phyloP scores from a whole-genome alignment of 352 stramenopile species.

The Globisporangium carolinianum region DNA sequence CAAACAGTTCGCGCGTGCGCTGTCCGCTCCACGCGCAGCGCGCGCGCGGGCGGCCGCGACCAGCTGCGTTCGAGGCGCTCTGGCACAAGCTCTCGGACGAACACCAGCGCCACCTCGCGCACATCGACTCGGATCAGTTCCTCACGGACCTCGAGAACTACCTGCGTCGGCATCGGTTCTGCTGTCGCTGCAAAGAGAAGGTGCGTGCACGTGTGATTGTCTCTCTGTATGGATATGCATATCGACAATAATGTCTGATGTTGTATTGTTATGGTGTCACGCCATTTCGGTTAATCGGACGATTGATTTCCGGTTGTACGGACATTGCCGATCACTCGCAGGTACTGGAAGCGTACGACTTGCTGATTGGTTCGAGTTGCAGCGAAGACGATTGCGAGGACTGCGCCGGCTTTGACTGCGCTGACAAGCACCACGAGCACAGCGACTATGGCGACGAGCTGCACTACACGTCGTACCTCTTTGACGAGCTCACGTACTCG shows the following conservation, averaged over 20 bases:
- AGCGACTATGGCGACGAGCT: conserved; percentile 74
- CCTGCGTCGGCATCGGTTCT: conserved; percentile 80
- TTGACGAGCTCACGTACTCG: conserved; percentile 81
- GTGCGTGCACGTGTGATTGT: conserved; percentile 2
- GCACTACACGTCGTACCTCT: conserved; percentile 82
- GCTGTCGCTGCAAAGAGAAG: conserved; percentile 85
- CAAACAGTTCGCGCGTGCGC: conserved; percentile 38
- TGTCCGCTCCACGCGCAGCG: conserved; percentile 78
- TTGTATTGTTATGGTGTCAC: too few relatives aligned
- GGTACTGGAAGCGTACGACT: conserved; percentile 79
- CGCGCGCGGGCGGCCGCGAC: conserved; percentile 56
- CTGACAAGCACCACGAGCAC: conserved; percentile 66
- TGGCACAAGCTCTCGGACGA: conserved; percentile 76
- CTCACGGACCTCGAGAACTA: conserved; percentile 81
- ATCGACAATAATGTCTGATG: too few relatives aligned
- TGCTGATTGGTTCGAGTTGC: conserved; percentile 79
- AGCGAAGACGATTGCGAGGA: conserved; percentile 84
- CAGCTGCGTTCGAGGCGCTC: conserved; percentile 66
- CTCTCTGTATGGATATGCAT: background rate
- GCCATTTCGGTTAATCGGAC: too few relatives aligned
- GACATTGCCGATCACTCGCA: background rate
- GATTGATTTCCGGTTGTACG: too few relatives aligned
- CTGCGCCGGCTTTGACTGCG: conserved; percentile 72
- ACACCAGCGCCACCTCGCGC: conserved; percentile 72
- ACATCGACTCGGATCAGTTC: conserved; percentile 86